Base-by-base conservation (phyloP, 805 yeast genomes). In the Candida anglica region DNA sequence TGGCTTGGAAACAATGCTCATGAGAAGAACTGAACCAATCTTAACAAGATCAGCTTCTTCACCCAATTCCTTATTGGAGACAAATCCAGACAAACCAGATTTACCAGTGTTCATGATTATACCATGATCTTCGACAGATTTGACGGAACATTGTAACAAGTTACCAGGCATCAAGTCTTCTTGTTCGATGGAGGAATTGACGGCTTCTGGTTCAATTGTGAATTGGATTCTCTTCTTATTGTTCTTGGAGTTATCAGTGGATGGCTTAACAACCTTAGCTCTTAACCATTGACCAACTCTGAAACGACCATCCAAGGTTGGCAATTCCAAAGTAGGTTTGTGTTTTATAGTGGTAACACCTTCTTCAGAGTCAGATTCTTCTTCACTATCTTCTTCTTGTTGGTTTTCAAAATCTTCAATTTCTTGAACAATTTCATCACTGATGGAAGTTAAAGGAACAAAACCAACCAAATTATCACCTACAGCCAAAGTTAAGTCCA, bases 91-190 rank as follows among this genome's bases (percentile, higher is more conserved):
- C 6, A 72, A 37, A 6, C 57, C 56, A 32, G 71, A 53, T 27
- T 41, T 49, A 21, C 97, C 97, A 25, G 83, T 56, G 46, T 81
- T 82, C 27, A 91, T 60, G 37, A 86, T 75, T 16, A 79, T 73
- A 60, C 98, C 98, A 55, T 87, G 96, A 55, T 93, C 99, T 69
- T 93, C 98, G 16, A 86, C 60, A 30, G 94, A 81, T 41, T 69
- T 72, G 15, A 93, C 78, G 2, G 86, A 69, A 16, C 79, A 89
- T 60, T 93, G 98, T 2, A 93, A 52, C 3, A 82, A 52, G 38
- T 75, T 68, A 28, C 86, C 87, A 18, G 68, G 48, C 5, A 66
- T 59, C 31, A 85, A 58, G 53, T 88, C 97, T 28, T 81, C 88
- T 4, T 66, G 73, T 34, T 66, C 73, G 37, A 88, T 60, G 10